phyloP scores from a whole-genome alignment of 1,284 basidiomycete genomes.

The Ceratobasidium sp. region DNA sequence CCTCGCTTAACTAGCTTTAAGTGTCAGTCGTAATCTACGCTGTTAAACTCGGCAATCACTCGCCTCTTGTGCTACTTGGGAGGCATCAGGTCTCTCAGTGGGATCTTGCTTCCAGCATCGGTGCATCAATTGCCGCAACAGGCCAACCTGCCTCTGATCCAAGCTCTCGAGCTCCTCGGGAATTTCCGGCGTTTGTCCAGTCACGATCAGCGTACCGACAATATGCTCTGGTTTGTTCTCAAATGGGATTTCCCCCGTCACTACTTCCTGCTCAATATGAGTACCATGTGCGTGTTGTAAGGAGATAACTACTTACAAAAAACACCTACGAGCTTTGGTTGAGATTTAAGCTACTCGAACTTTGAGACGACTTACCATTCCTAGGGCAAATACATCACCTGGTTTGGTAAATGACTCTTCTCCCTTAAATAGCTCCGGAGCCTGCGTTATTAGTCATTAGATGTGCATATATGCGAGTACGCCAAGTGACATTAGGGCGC shows the following conservation, averaged over 20 bases:
- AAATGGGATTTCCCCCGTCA: slow-evolving; percentile 10
- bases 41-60: too few relatives aligned
- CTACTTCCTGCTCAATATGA: background rate
- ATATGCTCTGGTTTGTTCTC: background rate
- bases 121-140: background rate
- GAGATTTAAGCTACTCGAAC: background rate
- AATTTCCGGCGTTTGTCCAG: background rate
- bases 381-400: slow-evolving; percentile 11
- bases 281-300: background rate
- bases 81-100: background rate
- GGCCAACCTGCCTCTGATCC: background rate
- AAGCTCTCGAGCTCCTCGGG: background rate
- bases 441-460: background rate
- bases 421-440: background rate
- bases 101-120: background rate
- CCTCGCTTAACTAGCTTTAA: background rate
- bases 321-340: background rate
- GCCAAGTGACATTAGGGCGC: background rate
- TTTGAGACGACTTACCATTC: slow-evolving; percentile 2
- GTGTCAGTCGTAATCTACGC: background rate
- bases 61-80: too few relatives aligned
- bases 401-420: background rate
- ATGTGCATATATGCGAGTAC: background rate
- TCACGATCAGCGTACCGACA: background rate
- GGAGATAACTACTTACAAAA: background rate